A percentile compares a stretch with the other conserved stretches of the same genome.
These are phyloP conservation scores for Lepidium africanum DNA, from an alignment of 345 rosid genomes.

Conservation along the genomic window DNA sequence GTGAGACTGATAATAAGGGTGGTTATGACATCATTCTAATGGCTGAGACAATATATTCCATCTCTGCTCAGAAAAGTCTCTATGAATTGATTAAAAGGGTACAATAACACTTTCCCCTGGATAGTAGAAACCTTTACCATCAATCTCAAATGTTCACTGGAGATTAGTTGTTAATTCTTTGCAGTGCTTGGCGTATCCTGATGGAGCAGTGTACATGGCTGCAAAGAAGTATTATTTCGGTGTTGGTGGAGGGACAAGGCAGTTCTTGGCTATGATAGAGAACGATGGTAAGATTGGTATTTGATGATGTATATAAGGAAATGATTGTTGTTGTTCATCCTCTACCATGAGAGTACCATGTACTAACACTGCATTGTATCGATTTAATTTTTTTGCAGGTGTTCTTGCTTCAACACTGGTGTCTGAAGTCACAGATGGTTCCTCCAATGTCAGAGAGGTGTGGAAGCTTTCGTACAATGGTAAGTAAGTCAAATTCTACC, in stretches of 20 bases:
- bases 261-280: slow-evolving; percentile 68
- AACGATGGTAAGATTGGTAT: slow-evolving; percentile 56
- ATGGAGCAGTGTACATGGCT: slow-evolving; percentile 75
- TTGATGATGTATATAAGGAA: not conserved
- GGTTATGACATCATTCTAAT: slow-evolving; percentile 80
- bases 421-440: slow-evolving; percentile 81
- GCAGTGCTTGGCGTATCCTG: slow-evolving; percentile 53
- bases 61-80: slow-evolving; percentile 56
- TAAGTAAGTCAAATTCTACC: slow-evolving; percentile 9
- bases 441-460: slow-evolving; percentile 83
- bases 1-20: slow-evolving; percentile 31
- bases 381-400: slow-evolving; percentile 31
- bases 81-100: slow-evolving; percentile 77
- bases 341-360: not conserved
- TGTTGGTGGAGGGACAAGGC: slow-evolving; percentile 91
- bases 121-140: not conserved
- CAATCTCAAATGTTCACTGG: not conserved
- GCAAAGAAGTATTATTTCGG: slow-evolving; percentile 95
- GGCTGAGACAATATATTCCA: slow-evolving; percentile 88
- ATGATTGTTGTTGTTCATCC: not conserved
- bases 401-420: slow-evolving; percentile 53
- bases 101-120: not conserved
- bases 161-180: not conserved
- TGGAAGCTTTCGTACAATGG: slow-evolving; percentile 60
- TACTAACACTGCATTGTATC: not conserved